These are phyloP conservation scores for Penicillium salamii DNA, from an alignment of 495 filamentous ascomycete genomes.

Conservation along the genomic window DNA sequence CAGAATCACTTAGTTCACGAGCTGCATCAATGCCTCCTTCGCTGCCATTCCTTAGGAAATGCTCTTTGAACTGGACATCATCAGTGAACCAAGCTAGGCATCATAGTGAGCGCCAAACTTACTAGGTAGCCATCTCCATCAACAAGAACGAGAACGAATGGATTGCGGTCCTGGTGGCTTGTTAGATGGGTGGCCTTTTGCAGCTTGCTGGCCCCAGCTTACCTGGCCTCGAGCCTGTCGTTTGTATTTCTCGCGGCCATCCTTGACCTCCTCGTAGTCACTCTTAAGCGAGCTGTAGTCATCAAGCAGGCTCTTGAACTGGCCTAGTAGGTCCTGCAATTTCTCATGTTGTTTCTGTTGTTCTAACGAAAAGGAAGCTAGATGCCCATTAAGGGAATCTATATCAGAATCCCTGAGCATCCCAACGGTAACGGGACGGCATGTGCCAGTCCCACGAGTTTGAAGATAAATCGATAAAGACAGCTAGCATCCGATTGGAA, in stretches of 20 bases:
- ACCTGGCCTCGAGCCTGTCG: slow-evolving; percentile 48
- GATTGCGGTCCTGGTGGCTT: slow-evolving; percentile 45
- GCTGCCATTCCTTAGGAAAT: slow-evolving; percentile 46
- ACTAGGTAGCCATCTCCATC: slow-evolving; percentile 61
- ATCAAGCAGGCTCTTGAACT: slow-evolving; percentile 42
- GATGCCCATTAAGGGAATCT: slow-evolving; percentile 27
- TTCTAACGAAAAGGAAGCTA: slow-evolving; percentile 26
- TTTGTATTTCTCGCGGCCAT: slow-evolving; percentile 52
- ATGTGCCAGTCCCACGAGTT: slow-evolving; percentile 20
- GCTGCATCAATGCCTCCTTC: slow-evolving; percentile 60
- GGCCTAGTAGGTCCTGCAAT: slow-evolving; percentile 33
- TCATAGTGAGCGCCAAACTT: not conserved
- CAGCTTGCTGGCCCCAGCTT: slow-evolving; percentile 7
- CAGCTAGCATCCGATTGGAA: slow-evolving; percentile 12
- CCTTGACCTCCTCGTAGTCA: slow-evolving; percentile 57
- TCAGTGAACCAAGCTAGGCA: not conserved
- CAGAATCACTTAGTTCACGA: slow-evolving; percentile 46
- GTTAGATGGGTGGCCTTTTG: slow-evolving; percentile 4
- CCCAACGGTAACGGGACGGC: slow-evolving; percentile 19
- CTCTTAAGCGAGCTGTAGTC: slow-evolving; percentile 53
- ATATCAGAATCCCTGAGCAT: slow-evolving; percentile 44
- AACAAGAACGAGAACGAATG: slow-evolving; percentile 58
- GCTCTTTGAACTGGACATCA: slow-evolving; percentile 49
- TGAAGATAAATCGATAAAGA: not conserved
- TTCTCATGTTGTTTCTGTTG: slow-evolving; percentile 35